These are phyloP conservation scores for Vigna radiata DNA, from an alignment of 306 rosid genomes.

Conservation along the genomic window DNA sequence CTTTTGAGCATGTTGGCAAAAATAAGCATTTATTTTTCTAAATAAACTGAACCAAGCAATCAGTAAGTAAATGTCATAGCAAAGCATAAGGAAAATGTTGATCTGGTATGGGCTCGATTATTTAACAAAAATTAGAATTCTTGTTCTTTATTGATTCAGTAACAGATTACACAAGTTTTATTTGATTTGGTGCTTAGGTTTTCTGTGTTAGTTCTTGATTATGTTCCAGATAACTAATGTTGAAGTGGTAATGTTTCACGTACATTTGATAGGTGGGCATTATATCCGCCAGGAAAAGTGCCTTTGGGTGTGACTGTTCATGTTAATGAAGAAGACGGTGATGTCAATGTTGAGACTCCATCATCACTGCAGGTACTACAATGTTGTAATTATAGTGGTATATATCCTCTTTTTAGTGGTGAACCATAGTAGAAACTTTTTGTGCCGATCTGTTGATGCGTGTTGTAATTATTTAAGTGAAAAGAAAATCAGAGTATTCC, in stretches of 20 bases:
- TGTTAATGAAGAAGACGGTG: conserved; percentile 95
- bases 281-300: conserved; percentile 98
- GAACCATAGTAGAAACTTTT: conserved; percentile 25
- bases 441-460: conserved; percentile 27
- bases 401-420: conserved; percentile 30
- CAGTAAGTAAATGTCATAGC: not conserved
- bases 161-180: conserved; percentile 21
- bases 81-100: conserved; percentile 12
- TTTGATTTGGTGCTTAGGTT: conserved; percentile 13
- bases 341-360: conserved; percentile 85
- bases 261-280: conserved; percentile 83
- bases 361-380: conserved; percentile 83
- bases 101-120: conserved; percentile 2
- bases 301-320: conserved; percentile 95
- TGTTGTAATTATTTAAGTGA: too few relatives aligned
- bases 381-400: conserved; percentile 29
- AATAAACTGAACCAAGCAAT: not conserved
- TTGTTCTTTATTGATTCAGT: conserved; percentile 38
- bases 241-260: conserved; percentile 40
- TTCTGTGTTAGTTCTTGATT: conserved; percentile 16
- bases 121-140: conserved; percentile 20
- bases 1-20: not conserved
- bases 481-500: too few relatives aligned
- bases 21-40: not conserved
- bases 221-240: conserved; percentile 38